Percentiles rank a stretch among this genome's conserved stretches.
Evolutionary conservation across 164 flowering plant species (phyloP).

Genomic region (Piper longum): DNA sequence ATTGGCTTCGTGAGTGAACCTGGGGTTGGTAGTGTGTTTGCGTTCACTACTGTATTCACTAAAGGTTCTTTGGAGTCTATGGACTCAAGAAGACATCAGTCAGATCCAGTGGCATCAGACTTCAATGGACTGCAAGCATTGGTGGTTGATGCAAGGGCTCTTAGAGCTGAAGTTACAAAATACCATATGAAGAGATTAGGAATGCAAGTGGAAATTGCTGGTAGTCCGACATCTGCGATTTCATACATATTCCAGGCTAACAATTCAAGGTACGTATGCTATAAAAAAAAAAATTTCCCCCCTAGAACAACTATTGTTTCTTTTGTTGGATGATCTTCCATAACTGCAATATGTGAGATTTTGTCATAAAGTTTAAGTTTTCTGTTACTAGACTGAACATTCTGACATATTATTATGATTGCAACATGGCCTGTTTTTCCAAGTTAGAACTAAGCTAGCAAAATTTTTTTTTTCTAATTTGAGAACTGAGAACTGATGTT

Average conservation of each 20-base stretch:
- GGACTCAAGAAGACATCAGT: slow-evolving; percentile 25
- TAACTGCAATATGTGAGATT: too few species aligned
- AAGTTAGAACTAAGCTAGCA: too few species aligned
- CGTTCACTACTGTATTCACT: slow-evolving; percentile 46
- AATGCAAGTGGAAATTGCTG: slow-evolving; percentile 32
- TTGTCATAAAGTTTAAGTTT: too few species aligned
- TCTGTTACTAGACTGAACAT: too few species aligned
- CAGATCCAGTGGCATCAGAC: slow-evolving; percentile 29
- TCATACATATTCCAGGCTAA: slow-evolving; percentile 18
- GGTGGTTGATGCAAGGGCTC: slow-evolving; percentile 54
- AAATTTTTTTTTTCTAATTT: too few species aligned
- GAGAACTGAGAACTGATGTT: too few species aligned
- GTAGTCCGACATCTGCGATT: slow-evolving; percentile 26
- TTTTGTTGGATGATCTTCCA: too few species aligned
- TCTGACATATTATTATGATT: too few species aligned
- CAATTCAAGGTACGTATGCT: slow-evolving; percentile 22
- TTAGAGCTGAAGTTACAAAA: slow-evolving; percentile 73
- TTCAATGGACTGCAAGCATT: slow-evolving; percentile 55
- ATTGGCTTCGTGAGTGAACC: slow-evolving; percentile 79
- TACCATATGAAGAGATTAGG: slow-evolving; percentile 84
- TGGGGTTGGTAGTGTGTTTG: slow-evolving; percentile 64
- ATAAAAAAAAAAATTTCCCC: too few species aligned
- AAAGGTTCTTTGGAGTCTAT: slow-evolving; percentile 30
- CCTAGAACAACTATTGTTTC: too few species aligned
- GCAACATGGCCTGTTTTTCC: too few species aligned